A percentile compares a stretch with the other conserved stretches of the same genome.
phyloP scores from a whole-genome alignment of 306 rosid species.

The Argentina anserina region DNA sequence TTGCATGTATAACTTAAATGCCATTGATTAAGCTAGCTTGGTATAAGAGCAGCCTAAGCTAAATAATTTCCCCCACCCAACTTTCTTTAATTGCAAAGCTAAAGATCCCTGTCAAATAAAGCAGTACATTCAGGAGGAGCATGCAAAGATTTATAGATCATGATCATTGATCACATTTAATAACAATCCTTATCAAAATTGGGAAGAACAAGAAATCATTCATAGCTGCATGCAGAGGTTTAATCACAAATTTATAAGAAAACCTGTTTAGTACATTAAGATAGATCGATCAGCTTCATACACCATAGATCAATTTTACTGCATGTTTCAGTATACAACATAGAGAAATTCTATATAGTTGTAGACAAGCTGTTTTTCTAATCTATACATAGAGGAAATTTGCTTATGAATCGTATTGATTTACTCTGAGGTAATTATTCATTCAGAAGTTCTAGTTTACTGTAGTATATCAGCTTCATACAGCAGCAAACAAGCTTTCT shows the following conservation, averaged over 20 bases:
- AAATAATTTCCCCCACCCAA: conserved; percentile 23
- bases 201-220: conserved; percentile 2
- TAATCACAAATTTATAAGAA: not conserved
- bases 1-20: conserved; percentile 13
- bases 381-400: too few species aligned
- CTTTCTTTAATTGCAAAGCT: conserved; percentile 25
- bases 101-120: conserved; percentile 19
- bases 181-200: not conserved
- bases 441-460: not conserved
- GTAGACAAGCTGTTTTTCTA: not conserved
- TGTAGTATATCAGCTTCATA: not conserved
- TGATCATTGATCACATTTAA: not conserved
- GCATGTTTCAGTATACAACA: too few species aligned
- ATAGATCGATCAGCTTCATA: not conserved
- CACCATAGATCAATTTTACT: too few species aligned
- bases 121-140: not conserved
- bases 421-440: not conserved
- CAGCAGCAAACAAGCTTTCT: not conserved
- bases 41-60: conserved; percentile 13
- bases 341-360: not conserved
- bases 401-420: not conserved
- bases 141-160: not conserved
- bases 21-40: conserved; percentile 30
- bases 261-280: not conserved
- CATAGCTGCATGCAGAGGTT: conserved; percentile 31